Base-by-base conservation (phyloP, 306 rosid species). In the Oemleria cerasiformis region DNA sequence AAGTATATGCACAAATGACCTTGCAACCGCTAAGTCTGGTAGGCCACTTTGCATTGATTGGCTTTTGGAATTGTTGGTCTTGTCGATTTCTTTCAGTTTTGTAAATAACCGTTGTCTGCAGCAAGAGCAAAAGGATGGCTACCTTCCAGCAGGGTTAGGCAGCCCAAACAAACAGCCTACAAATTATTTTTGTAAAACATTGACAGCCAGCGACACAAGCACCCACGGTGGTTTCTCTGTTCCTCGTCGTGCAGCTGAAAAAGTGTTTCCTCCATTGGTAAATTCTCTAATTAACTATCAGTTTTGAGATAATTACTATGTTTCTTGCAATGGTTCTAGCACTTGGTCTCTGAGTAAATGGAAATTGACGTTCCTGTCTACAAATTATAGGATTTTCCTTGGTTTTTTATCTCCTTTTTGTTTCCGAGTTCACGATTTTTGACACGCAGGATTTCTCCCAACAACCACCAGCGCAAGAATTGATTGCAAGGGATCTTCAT, bases 181-280 rank as follows among this genome's bases (percentile, higher is more conserved):
- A 55, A 94, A 94, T 68, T 91, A 94, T 63, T 94, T 94, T 73
- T 89, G 99, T 77, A 94, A 91, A 68, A 91, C 99, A 51, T 88
- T 94, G 89, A 94, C 97, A 57, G 99, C 98, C 58, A 94, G 98
- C 77, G 98, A 94, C 78, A 94, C 98, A 14, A 94, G 99, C 75
- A 94, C 97, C 66, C 99, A 94, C 58, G 99, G 99, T 21, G 99
- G 99, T 57, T 94, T 94, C 78, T 94, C 99, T 25, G 99, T 94
- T 67, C 99, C 99, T 81, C 99, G 99, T 60, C 90, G 99, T 17
- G 99, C 99, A 0, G 99, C 99, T 63, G 99, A 94, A 63, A 94
- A 94, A 91, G 99, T 94, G 77, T 94, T 94, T 79, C 99, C 99
- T 69, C 92, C 99, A 4, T 70, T 94, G 96, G 99, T 94, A 83